Evolutionary conservation across 306 rosid species (phyloP).

Genomic region (Rosa chinensis): DNA sequence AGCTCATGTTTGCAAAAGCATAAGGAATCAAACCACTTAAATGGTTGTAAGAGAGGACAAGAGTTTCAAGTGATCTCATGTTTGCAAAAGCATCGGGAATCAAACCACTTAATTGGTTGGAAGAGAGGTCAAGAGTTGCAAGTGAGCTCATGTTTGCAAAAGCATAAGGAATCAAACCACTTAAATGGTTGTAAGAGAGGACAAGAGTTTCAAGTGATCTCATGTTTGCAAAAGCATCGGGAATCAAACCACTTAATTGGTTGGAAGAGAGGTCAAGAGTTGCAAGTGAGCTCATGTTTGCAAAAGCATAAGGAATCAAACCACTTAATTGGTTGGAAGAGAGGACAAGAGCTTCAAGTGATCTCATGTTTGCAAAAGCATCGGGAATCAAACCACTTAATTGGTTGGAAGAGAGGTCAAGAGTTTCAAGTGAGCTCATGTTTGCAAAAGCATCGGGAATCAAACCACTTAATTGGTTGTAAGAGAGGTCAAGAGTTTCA

Average conservation of each 20-base stretch:
- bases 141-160: background rate
- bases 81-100: background rate
- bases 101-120: background rate
- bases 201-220: background rate
- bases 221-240: background rate
- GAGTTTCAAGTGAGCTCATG: background rate
- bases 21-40: background rate
- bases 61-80: background rate
- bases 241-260: background rate
- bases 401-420: background rate
- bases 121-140: background rate
- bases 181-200: background rate
- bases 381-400: background rate
- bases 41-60: background rate
- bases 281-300: background rate
- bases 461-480: too few relatives aligned
- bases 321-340: background rate
- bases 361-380: background rate
- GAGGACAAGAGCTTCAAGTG: background rate
- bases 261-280: background rate
- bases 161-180: too few relatives aligned
- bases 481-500: too few relatives aligned
- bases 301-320: background rate
- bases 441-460: background rate
- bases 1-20: background rate